These are phyloP conservation scores for Phytopythium litorale DNA, from an alignment of 352 stramenopile species.

Conservation along the genomic window DNA sequence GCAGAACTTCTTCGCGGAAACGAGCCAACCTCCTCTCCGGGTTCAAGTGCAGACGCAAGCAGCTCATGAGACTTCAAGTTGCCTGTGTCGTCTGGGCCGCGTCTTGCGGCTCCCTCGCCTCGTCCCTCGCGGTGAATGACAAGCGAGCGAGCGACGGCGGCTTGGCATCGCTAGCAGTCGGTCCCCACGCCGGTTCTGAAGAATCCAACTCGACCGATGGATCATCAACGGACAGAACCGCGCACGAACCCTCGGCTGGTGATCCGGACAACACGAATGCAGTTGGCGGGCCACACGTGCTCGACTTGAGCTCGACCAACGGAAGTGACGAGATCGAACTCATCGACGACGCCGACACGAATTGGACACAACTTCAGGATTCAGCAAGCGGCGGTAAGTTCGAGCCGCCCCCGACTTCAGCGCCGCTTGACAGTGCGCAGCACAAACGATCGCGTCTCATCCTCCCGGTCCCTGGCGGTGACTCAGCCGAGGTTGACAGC, in stretches of 20 bases:
- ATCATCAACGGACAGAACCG: neutral
- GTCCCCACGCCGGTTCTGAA: neutral
- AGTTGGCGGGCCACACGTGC: neutral
- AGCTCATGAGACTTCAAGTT: neutral
- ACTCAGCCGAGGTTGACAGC: neutral
- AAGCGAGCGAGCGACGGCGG: neutral
- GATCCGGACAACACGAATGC: neutral
- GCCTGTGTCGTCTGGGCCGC: neutral
- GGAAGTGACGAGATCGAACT: neutral
- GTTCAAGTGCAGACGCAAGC: too few relatives aligned
- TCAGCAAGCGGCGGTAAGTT: neutral
- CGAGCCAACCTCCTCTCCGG: too few relatives aligned
- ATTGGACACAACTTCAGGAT: too few relatives aligned
- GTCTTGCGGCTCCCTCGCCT: neutral
- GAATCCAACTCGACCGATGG: neutral
- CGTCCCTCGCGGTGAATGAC: neutral
- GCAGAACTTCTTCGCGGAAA: neutral
- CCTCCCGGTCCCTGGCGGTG: neutral
- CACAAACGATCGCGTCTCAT: neutral
- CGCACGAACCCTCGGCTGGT: neutral
- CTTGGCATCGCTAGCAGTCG: neutral
- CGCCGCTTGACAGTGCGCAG: neutral
- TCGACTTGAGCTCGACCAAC: neutral
- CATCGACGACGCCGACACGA: neutral
- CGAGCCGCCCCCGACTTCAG: neutral